phyloP scores from a whole-genome alignment of 2,329 filamentous ascomycete species.

The Diaporthe humulicola region DNA sequence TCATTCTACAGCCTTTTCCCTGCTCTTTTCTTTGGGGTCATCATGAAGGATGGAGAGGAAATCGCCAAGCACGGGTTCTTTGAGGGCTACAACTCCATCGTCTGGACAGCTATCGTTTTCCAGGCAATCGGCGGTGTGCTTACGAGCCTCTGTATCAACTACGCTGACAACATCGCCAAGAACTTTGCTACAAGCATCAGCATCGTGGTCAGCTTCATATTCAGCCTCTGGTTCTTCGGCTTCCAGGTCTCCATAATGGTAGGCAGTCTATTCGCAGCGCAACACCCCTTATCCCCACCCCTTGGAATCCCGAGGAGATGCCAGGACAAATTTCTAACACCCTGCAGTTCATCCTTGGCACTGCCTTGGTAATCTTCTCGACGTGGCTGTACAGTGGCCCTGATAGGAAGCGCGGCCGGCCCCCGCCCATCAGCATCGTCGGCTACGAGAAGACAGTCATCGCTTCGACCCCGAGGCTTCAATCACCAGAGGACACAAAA shows the following conservation, averaged over 20 bases:
- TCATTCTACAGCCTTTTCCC: constrained; percentile 95
- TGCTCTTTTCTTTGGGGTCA: constrained; percentile 85
- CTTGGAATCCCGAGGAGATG: constrained; percentile 13
- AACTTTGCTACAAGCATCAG: constrained; percentile 95
- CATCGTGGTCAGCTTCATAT: constrained; percentile 87
- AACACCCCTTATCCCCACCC: neutral
- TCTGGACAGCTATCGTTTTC: constrained; percentile 86
- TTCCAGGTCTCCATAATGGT: constrained; percentile 81
- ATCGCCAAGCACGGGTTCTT: constrained; percentile 92
- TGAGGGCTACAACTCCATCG: constrained; percentile 91
- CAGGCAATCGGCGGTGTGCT: constrained; percentile 89
- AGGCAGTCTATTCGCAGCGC: constrained; percentile 59
- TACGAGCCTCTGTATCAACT: constrained; percentile 85
- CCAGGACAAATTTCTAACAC: constrained; percentile 35
- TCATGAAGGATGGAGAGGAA: constrained; percentile 87
- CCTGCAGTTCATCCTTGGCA: constrained; percentile 83
- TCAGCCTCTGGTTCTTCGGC: constrained; percentile 88
- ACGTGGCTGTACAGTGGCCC: constrained; percentile 87
- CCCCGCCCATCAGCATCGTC: constrained; percentile 77
- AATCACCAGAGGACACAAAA: constrained; percentile 47
- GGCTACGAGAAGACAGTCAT: constrained; percentile 82
- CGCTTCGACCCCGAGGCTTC: constrained; percentile 58
- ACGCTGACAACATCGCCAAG: constrained; percentile 91
- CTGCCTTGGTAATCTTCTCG: constrained; percentile 81
- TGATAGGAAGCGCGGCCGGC: constrained; percentile 70